phyloP scores from a whole-genome alignment of 108 stramenopile genomes.

The Tribonema minus region DNA sequence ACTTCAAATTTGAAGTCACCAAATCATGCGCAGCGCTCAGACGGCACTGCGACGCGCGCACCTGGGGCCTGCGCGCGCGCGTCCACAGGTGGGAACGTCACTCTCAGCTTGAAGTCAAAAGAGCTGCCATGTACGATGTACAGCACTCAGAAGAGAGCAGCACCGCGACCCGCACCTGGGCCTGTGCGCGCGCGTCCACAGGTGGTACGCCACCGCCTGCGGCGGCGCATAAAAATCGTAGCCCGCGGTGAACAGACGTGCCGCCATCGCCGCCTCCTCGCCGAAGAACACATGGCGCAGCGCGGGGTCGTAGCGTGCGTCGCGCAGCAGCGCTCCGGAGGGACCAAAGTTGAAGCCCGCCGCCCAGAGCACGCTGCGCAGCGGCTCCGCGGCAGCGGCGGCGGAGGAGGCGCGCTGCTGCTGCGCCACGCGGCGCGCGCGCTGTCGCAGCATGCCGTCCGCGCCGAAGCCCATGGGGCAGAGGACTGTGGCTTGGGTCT shows the following conservation, averaged over 20 bases:
- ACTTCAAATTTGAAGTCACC: constrained; percentile 65
- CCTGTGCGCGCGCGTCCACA: constrained; percentile 66
- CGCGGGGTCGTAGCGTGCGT: constrained; percentile 70
- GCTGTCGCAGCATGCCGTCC: constrained; percentile 52
- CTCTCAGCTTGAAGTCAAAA: too few species aligned
- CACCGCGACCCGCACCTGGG: too few species aligned
- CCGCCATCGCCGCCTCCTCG: constrained; percentile 77
- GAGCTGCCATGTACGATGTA: too few species aligned
- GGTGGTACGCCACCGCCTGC: constrained; percentile 69
- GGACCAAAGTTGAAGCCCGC: constrained; percentile 78
- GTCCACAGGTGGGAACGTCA: too few species aligned
- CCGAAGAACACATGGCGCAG: constrained; percentile 77
- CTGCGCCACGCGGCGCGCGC: constrained; percentile 8
- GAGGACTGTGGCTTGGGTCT: constrained; percentile 40
- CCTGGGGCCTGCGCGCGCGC: too few species aligned
- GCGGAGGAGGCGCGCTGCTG: background rate
- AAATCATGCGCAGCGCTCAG: constrained; percentile 71
- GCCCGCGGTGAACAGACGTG: constrained; percentile 70
- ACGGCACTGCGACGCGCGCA: constrained; percentile 69
- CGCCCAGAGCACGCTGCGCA: constrained; percentile 75
- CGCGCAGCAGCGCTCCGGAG: constrained; percentile 11
- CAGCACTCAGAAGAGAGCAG: too few species aligned
- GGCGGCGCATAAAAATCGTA: constrained; percentile 72
- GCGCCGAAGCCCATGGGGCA: constrained; percentile 27
- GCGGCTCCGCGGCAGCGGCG: constrained; percentile 56